Percentiles rank a stretch among this genome's conserved stretches.
These are phyloP conservation scores for Nematodospora anomalae DNA, from an alignment of 1,139 yeast genomes.

Conservation along the genomic window DNA sequence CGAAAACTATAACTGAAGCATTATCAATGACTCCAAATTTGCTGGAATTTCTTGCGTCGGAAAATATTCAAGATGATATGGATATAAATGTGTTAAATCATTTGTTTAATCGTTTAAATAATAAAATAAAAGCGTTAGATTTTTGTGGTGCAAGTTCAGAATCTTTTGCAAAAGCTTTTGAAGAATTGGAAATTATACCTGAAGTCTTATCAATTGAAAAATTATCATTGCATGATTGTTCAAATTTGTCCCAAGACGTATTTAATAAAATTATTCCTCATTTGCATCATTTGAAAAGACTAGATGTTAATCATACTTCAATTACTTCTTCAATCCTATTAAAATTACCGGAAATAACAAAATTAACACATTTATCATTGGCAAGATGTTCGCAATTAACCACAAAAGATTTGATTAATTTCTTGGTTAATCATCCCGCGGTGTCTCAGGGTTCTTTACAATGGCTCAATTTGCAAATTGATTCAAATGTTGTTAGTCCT, in stretches of 20 bases:
- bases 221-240: conserved; percentile 84
- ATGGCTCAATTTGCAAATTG: conserved; percentile 80
- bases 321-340: conserved; percentile 57
- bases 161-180: conserved; percentile 64
- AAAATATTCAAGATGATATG: conserved; percentile 83
- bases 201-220: conserved; percentile 41
- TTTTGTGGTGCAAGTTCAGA: conserved; percentile 85
- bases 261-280: conserved; percentile 59
- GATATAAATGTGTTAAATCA: conserved; percentile 58
- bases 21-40: conserved; percentile 65
- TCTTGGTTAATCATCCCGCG: conserved; percentile 73
- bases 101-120: conserved; percentile 58
- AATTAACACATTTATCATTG: conserved; percentile 74
- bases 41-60: conserved; percentile 78
- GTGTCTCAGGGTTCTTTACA: conserved; percentile 54
- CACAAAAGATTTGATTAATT: conserved; percentile 70
- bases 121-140: conserved; percentile 66
- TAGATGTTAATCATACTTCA: conserved; percentile 83
- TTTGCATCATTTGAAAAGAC: conserved; percentile 58
- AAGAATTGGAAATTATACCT: conserved; percentile 28
- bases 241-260: conserved; percentile 62
- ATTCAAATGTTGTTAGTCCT: conserved; percentile 64
- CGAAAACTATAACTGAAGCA: conserved; percentile 64
- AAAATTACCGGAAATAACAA: conserved; percentile 51
- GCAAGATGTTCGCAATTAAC: conserved; percentile 78